Evolutionary conservation across 139 green algal species (phyloP).

Genomic region (Nannochloris sp.): DNA sequence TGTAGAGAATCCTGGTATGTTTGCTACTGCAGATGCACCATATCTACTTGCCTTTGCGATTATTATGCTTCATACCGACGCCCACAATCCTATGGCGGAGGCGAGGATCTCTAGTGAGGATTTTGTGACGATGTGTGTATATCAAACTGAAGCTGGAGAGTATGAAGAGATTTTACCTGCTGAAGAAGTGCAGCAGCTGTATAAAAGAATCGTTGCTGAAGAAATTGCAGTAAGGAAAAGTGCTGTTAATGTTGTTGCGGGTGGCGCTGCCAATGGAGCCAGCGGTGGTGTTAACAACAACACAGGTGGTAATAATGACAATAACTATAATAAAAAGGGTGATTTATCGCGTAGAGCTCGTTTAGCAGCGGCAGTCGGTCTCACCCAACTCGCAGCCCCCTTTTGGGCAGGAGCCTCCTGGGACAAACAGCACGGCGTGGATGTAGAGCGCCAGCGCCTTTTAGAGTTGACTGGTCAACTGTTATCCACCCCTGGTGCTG

Average conservation of each 20-base stretch:
- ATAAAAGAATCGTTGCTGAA: neutral
- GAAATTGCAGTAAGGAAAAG: constrained; percentile 7
- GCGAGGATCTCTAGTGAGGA: constrained; percentile 57
- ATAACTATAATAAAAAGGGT: no score
- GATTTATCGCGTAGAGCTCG: constrained; percentile 19
- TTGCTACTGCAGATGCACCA: constrained; percentile 68
- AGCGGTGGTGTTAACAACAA: no score
- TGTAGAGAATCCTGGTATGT: constrained; percentile 57
- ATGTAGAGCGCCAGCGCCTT: constrained; percentile 34
- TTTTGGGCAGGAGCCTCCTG: constrained; percentile 35
- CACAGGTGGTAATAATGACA: no score
- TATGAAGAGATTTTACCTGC: constrained; percentile 61
- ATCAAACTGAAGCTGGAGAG: constrained; percentile 20
- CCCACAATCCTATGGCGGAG: constrained; percentile 88
- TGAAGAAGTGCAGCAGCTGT: constrained; percentile 40
- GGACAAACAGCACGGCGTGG: constrained; percentile 55
- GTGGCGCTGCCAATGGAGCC: no score
- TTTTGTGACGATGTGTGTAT: constrained; percentile 75
- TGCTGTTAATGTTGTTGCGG: neutral
- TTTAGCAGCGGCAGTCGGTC: constrained; percentile 61
- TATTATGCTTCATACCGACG: constrained; percentile 97
- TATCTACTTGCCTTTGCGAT: constrained; percentile 86
- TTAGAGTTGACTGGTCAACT: constrained; percentile 5
- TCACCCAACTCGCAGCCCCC: constrained; percentile 38
- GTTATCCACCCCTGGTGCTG: neutral